Evolutionary conservation across 768 basidiomycete genomes (phyloP), one percentile per base, ranked within the genome.

Genomic region (Daedalea quercina): DNA sequence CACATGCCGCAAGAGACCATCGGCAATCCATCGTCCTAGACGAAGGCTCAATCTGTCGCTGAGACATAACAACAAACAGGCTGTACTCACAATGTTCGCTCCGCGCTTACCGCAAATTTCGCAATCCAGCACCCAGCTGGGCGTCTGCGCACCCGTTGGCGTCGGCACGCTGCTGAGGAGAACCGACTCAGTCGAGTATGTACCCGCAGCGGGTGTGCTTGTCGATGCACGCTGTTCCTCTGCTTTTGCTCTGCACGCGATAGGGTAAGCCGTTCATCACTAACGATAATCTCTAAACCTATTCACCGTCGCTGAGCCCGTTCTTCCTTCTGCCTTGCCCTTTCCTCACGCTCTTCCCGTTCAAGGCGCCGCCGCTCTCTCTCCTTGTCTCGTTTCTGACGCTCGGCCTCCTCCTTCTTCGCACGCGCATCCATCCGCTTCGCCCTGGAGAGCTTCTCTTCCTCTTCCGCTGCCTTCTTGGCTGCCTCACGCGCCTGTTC

Each of bases 41-140:
- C 52, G 37, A n/a, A 9, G 34, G 19, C 7, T 28, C 40, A 59
- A 54, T 20, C n/a, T 11, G 37, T 12, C 37, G n/a, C 9, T 48
- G 20, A 26, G 51, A 51, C 22, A 25, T 2, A 20, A 9, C 6
- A 3, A 23, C 11, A 17, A 42, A 23, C 17, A 24, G 15, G 23
- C 44, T 31, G 24, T 20, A 71, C 82, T 55, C 57, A 91, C 92
- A 59, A 85, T 65, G 60, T 94, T 94, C 52, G 82, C 68, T 9
- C 90, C 90, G 23, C 73, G 74, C 55, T 78, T 78, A 50, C 75
- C 75, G 65, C 93, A 96, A 34, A 95, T 76, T 64, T 95, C 93
- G 63, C 93, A 96, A 62, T 90, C 85, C 22, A 96, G 70, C 52
- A 90, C 83, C 93, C 93, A 94, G 53, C 85, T 80, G 47, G 82